Percentiles rank a stretch among this genome's conserved stretches.
Evolutionary conservation across 2,329 filamentous ascomycete genomes (phyloP).

Genomic region (Botrytis pseudocinerea): DNA sequence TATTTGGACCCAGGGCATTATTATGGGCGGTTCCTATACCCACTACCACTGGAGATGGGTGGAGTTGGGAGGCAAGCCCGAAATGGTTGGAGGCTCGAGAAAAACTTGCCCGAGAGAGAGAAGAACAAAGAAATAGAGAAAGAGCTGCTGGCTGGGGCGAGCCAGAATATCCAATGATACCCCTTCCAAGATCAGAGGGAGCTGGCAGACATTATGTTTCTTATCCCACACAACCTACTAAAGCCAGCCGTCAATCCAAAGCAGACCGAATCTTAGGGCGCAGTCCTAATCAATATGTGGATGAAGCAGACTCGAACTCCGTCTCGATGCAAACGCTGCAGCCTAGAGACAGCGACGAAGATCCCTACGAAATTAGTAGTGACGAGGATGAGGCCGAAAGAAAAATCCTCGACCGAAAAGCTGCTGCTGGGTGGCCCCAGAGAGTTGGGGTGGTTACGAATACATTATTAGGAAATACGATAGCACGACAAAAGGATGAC

Average conservation of each 20-base stretch:
- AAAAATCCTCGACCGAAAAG: constrained; percentile 32
- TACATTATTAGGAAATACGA: constrained; percentile 39
- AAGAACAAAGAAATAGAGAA: constrained; percentile 63
- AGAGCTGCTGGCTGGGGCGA: constrained; percentile 66
- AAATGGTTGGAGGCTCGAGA: constrained; percentile 75
- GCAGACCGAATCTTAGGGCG: constrained; percentile 43
- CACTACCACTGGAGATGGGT: constrained; percentile 89
- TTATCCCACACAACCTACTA: constrained; percentile 26
- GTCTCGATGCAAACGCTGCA: constrained; percentile 38
- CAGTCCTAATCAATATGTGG: constrained; percentile 36
- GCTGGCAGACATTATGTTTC: constrained; percentile 39
- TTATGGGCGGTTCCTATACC: constrained; percentile 80
- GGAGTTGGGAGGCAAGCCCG: constrained; percentile 85
- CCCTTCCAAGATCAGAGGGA: constrained; percentile 28
- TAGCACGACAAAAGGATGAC: constrained; percentile 39
- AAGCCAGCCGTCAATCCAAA: constrained; percentile 36
- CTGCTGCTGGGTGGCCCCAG: constrained; percentile 37
- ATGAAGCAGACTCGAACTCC: constrained; percentile 30
- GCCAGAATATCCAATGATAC: constrained; percentile 27
- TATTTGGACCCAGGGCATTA: constrained; percentile 73
- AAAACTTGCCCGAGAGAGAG: constrained; percentile 56
- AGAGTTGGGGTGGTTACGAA: constrained; percentile 39
- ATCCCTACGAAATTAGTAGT: constrained; percentile 39
- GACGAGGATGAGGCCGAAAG: constrained; percentile 38
- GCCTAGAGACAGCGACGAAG: constrained; percentile 32